phyloP scores from a whole-genome alignment of 2,329 filamentous ascomycete species.

The Metarhizium rileyi region DNA sequence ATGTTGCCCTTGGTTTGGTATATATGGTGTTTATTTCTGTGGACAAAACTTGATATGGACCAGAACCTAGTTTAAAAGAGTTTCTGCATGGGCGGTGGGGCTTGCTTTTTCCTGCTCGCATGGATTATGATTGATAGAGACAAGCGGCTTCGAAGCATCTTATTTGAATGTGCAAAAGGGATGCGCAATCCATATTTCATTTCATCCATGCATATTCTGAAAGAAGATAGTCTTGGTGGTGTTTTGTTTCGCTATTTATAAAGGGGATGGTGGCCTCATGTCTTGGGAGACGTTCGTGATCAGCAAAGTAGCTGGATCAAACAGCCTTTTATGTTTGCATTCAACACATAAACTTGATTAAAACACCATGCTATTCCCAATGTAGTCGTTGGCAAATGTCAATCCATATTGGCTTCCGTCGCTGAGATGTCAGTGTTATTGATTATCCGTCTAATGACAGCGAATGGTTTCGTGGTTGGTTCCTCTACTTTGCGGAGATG shows the following conservation, averaged over 20 bases:
- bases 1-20: slow-evolving; percentile 12
- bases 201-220: slow-evolving; percentile 2
- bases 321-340: background rate
- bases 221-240: background rate
- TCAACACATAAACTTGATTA: background rate
- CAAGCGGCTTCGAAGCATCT: background rate
- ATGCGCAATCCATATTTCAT: background rate
- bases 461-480: background rate
- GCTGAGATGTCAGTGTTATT: background rate
- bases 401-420: background rate
- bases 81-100: slow-evolving; percentile 5
- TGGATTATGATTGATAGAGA: background rate
- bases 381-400: background rate
- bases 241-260: slow-evolving; percentile 1
- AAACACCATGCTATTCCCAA: background rate
- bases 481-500: slow-evolving; percentile 24
- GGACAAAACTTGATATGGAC: background rate
- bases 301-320: background rate
- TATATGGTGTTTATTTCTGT: slow-evolving; percentile 3
- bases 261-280: background rate
- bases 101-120: background rate
- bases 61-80: background rate
- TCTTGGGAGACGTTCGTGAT: background rate
- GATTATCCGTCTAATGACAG: background rate
- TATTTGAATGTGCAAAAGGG: background rate